Evolutionary conservation across 352 stramenopile species (phyloP).

Genomic region (Paralagenidium karlingii): DNA sequence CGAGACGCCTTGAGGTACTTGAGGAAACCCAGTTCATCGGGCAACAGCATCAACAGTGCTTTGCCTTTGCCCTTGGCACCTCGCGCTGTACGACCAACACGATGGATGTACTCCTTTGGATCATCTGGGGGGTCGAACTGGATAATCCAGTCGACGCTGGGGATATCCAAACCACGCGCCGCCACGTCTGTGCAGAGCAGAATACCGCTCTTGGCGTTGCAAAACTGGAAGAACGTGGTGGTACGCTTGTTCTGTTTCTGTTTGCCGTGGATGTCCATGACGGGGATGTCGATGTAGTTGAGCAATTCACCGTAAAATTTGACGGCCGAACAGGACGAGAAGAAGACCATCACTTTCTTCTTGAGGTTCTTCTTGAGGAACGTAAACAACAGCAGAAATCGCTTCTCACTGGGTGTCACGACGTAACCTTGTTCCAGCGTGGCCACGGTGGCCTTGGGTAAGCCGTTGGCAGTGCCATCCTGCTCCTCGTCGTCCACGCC

Average conservation of each 20-base stretch:
- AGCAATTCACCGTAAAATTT: constrained; percentile 99
- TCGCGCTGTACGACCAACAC: constrained; percentile 76
- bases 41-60: constrained; percentile 96
- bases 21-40: constrained; percentile 96
- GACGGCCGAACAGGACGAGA: constrained; percentile 89
- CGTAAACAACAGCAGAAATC: constrained; percentile 98
- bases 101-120: constrained; percentile 97
- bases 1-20: constrained; percentile 97
- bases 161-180: constrained; percentile 95
- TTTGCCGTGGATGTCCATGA: constrained; percentile 98
- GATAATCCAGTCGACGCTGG: constrained; percentile 98
- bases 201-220: constrained; percentile 93
- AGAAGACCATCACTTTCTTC: constrained; percentile 98
- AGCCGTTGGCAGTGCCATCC: too few relatives aligned
- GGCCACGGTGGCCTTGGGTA: constrained; percentile 84
- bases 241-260: constrained; percentile 99
- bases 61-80: constrained; percentile 84
- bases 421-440: constrained; percentile 98
- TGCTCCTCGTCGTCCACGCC: constrained; percentile 88
- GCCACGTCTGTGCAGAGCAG: constrained; percentile 98
- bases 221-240: constrained; percentile 99
- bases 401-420: constrained; percentile 94
- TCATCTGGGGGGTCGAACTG: constrained; percentile 98
- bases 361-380: constrained; percentile 99
- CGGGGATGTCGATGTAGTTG: constrained; percentile 99